Evolutionary conservation across 768 basidiomycete genomes (phyloP), one percentile per base, ranked within the genome.

Genomic region (Phanerodontia chrysosporium): DNA sequence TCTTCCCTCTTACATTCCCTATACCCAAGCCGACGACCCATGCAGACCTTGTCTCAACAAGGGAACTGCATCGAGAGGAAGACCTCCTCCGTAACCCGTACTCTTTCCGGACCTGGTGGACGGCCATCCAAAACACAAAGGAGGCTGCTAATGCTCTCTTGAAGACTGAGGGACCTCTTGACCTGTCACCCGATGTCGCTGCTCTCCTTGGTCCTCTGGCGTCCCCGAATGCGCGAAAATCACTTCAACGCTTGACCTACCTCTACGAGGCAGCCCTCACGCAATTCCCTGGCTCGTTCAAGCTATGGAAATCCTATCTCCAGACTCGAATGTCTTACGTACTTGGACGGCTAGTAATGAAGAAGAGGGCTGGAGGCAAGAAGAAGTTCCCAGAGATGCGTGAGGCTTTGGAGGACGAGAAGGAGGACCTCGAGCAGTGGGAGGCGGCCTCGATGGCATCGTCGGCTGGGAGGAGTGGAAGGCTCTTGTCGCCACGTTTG

Each of bases 391-490:
- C 91, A 2, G 92, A 88, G 64, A 93, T 93, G 84, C 87, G 86
- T 72, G 92, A 96, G 39, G 89, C 90, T 58, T 70, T 97, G 66
- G 91, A 92, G 66, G 92, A 92, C 57, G 93, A 92, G 62, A 77
- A 82, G 61, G 87, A 88, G 61, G 86, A 90, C 60, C 69, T 89
- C 49, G 86, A 92, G 69, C 78, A 89, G 64, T 98, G 95, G 93
- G 85, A 91, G 49, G 86, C 6, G 88, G 90, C 18, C 74, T 98
- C 51, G 92, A 98, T 68, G 85, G 88, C 2, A 78, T 95, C 6
- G 80, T 97, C n/a, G 97, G 96, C 5, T 97, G 89, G 86, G 87
- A 92, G 64, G 97, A 99, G 72, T 99, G 97, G 97, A 92, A 84
- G 68, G 75, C 85, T 16, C 81, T 99, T 13, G 80, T 96, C 18